Conservation (phyloP, 2,329 filamentous ascomycete species). For the Celoporthe dispersa region DNA sequence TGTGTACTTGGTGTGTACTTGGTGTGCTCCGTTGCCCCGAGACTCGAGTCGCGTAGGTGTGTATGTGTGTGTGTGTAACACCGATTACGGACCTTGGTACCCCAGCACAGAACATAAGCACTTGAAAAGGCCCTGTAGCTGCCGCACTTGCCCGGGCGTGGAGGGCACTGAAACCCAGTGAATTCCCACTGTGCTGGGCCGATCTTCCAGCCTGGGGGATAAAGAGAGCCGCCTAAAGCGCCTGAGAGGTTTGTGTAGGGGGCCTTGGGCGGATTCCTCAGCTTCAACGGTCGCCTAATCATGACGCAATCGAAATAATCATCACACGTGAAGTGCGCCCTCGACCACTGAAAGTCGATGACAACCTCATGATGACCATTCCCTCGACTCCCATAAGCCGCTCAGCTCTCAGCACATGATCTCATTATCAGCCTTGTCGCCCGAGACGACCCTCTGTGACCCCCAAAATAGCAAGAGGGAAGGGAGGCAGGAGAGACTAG, state of each 20-base stretch:
- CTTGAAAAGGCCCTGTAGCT: background rate
- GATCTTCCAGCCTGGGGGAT: background rate
- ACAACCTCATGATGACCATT: slow-evolving; percentile 29
- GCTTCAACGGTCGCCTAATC: slow-evolving; percentile 3
- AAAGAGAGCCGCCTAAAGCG: background rate
- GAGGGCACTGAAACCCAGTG: background rate
- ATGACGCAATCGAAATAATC: slow-evolving; percentile 18
- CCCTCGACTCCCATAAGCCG: slow-evolving; percentile 27
- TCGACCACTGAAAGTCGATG: background rate
- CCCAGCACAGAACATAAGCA: background rate
- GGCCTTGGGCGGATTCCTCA: background rate
- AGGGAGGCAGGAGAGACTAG: background rate
- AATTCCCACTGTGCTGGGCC: background rate
- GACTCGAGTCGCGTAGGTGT: background rate
- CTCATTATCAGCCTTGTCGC: slow-evolving; percentile 7
- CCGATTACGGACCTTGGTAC: background rate
- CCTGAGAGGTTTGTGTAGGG: background rate
- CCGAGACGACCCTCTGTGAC: background rate
- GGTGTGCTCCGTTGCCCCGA: background rate
- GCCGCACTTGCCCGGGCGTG: background rate
- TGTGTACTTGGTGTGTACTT: too few relatives aligned
- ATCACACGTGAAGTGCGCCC: background rate
- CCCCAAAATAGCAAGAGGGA: background rate
- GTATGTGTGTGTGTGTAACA: background rate
- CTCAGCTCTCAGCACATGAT: background rate